Percentiles rank a stretch among this genome's conserved stretches.
Evolutionary conservation across 2,329 filamentous ascomycete species (phyloP).

Genomic region (Thermothelomyces thermophilus): DNA sequence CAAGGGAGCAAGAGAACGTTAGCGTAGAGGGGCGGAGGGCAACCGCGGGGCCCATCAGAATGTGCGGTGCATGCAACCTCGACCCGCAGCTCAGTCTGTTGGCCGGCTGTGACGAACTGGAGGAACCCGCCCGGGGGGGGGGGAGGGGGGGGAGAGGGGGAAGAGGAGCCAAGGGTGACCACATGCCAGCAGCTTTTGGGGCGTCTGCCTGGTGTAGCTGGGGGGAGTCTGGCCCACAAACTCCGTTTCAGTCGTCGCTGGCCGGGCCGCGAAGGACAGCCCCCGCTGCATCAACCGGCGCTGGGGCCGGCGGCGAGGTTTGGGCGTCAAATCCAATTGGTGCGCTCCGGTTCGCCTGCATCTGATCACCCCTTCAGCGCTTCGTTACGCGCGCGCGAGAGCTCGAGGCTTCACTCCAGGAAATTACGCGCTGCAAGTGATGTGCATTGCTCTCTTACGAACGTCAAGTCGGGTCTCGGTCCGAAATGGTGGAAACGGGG

Average conservation of each 20-base stretch:
- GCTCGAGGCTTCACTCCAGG: background rate
- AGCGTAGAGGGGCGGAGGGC: constrained; percentile 9
- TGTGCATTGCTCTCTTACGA: background rate
- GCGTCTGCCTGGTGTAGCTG: no score
- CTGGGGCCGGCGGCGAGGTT: background rate
- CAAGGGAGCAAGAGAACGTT: background rate
- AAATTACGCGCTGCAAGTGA: constrained; percentile 10
- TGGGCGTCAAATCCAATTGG: constrained; percentile 1
- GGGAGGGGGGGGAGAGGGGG: no score
- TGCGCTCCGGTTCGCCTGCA: background rate
- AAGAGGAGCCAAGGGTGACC: background rate
- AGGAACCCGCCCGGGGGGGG: no score
- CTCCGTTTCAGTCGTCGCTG: background rate
- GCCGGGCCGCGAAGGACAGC: background rate
- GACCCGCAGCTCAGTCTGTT: constrained; percentile 5
- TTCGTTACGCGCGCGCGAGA: constrained; percentile 16
- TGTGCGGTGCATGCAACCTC: constrained; percentile 4
- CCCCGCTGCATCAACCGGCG: background rate
- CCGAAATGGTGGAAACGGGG: no score
- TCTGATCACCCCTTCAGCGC: background rate
- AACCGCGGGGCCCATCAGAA: constrained; percentile 3
- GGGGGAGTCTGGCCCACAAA: background rate
- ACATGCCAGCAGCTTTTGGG: background rate
- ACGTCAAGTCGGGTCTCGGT: background rate
- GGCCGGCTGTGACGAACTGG: constrained; percentile 4